Percentiles rank a stretch among this genome's conserved stretches.
Evolutionary conservation across 2,329 filamentous ascomycete genomes (phyloP).

Genomic region (Microsporum canis): DNA sequence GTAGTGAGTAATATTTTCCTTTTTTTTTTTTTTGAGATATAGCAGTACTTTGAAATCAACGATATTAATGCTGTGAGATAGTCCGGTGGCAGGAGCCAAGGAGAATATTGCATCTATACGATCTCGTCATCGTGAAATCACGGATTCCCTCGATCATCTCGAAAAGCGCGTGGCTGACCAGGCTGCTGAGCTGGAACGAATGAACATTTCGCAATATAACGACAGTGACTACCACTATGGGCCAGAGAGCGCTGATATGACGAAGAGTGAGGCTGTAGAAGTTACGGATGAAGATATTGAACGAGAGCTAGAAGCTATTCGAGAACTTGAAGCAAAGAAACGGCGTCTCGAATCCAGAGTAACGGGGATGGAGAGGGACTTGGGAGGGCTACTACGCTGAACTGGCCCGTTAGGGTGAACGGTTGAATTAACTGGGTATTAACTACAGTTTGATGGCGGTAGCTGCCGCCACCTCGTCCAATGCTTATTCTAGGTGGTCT

Average conservation of each 20-base stretch:
- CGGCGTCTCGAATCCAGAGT: conserved; percentile 51
- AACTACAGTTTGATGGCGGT: neutral
- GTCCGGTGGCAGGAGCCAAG: conserved; percentile 62
- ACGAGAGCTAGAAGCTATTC: conserved; percentile 44
- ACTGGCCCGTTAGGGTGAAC: neutral
- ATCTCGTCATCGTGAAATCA: conserved; percentile 58
- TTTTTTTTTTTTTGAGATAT: conserved; percentile 10
- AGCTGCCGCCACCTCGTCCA: neutral
- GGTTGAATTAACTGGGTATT: neutral
- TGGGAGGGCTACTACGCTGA: conserved; percentile 11
- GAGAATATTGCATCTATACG: conserved; percentile 66
- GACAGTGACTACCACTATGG: conserved; percentile 39
- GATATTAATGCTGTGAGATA: conserved; percentile 20
- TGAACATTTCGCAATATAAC: conserved; percentile 51
- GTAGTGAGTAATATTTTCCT: conserved; percentile 47
- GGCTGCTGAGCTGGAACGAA: conserved; percentile 56
- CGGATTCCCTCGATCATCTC: conserved; percentile 65
- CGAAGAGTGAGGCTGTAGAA: conserved; percentile 9
- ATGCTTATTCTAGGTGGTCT: neutral
- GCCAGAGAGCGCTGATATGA: neutral
- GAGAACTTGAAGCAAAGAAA: conserved; percentile 53
- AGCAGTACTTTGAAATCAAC: neutral
- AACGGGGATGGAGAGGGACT: conserved; percentile 48
- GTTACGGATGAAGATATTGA: conserved; percentile 36
- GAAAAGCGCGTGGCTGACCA: conserved; percentile 71